Evolutionary conservation across 495 filamentous ascomycete species (phyloP).

Genomic region (Daldinia concentrica): DNA sequence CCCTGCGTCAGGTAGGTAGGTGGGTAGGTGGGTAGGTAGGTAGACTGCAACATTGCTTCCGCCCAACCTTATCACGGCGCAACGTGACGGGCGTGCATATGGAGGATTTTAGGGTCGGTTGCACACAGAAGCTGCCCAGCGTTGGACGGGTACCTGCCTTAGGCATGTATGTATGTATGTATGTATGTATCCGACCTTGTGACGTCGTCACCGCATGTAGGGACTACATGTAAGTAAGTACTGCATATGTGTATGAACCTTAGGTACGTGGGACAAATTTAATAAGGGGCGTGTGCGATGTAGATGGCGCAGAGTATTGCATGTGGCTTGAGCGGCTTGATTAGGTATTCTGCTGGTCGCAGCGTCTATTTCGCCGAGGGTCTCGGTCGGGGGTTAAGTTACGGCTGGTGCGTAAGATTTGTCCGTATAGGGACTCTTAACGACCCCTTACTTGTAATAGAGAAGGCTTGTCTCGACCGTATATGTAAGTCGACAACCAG

Average conservation of each 20-base stretch:
- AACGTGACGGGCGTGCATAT: constrained; percentile 5
- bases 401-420: neutral
- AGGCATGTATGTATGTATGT: no score
- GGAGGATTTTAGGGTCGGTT: neutral
- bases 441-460: constrained; percentile 5
- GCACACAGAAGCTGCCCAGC: neutral
- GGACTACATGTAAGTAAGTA: neutral
- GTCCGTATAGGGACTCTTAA: neutral
- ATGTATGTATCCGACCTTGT: neutral
- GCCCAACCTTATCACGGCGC: neutral
- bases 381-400: neutral
- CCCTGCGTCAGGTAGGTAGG: constrained; percentile 2
- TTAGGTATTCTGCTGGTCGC: neutral
- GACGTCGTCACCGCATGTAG: neutral
- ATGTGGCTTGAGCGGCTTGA: neutral
- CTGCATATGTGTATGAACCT: no score
- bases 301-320: constrained; percentile 2
- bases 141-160: constrained; percentile 2
- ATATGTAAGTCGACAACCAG: neutral
- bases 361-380: neutral
- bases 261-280: constrained; percentile 9
- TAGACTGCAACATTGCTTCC: constrained; percentile 12
- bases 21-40: no score
- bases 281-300: neutral
- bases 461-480: constrained; percentile 9